Base-by-base conservation (phyloP, 2,329 filamentous ascomycete genomes). In the Ophiostoma triangulosporum region DNA sequence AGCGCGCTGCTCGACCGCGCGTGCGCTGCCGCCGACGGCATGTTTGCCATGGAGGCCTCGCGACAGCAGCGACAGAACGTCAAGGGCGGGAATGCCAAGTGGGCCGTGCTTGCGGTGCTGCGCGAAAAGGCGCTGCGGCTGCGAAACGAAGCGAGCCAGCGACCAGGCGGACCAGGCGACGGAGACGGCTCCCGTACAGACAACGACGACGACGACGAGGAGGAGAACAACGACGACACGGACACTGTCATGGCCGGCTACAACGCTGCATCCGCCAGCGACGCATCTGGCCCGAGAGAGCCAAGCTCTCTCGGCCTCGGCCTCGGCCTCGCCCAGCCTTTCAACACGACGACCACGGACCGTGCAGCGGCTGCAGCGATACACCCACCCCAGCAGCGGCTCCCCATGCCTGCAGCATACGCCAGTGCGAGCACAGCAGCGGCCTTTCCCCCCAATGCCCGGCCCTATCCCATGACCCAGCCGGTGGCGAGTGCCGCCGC, bases 31-130 rank as follows among this genome's bases (percentile, higher is more conserved):
- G 58, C 65, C n/a, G 57, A 62, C 6, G 46, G 20, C n/a, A 52
- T 57, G 15, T 59, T 62, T 20, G 56, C 54, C 20, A 20, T 48
- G n/a, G 56, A 60, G 27, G 49, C 45, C 1, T 46, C 36, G 1
- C 55, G 58, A n/a, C 48, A 51, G 27, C 43, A 48, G 4, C 55
- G 60, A 1, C 56, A 58, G n/a, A 55, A 36, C 8, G 45, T 48
- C 0, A 53, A 52, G 22, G 29, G 31, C 4, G 22, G 36, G 1
- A 58, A 58, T 0, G 59, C 64, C 6, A 68, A 67, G 54, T 66
- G 65, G 62, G 58, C 60, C 12, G 60, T 67, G 1, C 58, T 68
- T 2, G 59, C 57, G 11, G 63, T 63, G 3, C 52, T 68, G 35
- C 60, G 62, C n/a, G 60, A 62, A 3, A 65, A 66, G 52, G 66